Evolutionary conservation across 139 green algal genomes (phyloP).

Genomic region (Micractinium conductrix): DNA sequence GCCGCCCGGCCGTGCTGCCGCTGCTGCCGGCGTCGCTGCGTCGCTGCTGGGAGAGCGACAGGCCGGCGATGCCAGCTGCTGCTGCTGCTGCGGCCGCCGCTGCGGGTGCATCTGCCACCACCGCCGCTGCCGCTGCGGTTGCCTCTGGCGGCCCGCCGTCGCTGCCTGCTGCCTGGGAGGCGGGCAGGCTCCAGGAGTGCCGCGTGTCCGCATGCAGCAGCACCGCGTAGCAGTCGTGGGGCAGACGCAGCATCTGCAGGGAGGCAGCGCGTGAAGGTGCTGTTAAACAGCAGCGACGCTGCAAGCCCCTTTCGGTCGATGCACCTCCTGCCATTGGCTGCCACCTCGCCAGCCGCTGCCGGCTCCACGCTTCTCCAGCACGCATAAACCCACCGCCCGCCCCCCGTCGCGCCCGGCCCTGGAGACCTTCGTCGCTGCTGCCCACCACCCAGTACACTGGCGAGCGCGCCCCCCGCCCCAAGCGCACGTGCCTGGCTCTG

Average conservation of each 20-base stretch:
- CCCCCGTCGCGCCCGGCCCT: no score
- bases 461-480: no score
- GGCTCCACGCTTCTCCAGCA: no score
- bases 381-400: no score
- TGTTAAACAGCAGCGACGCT: no score
- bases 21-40: background rate
- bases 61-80: no score
- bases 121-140: background rate
- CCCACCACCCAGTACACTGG: no score
- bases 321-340: no score
- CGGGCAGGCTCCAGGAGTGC: conserved; percentile 24
- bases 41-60: no score
- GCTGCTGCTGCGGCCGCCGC: background rate
- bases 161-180: background rate
- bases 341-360: no score
- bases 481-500: conserved; percentile 53
- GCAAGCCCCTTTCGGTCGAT: no score
- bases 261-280: background rate
- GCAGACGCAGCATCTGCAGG: conserved; percentile 15
- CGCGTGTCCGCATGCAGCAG: conserved; percentile 35
- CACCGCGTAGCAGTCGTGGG: conserved; percentile 43
- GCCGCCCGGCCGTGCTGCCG: background rate
- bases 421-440: no score
- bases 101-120: background rate
- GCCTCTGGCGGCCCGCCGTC: background rate